phyloP scores from a whole-genome alignment of 352 stramenopile species.

The Phytopythium oedochilum region DNA sequence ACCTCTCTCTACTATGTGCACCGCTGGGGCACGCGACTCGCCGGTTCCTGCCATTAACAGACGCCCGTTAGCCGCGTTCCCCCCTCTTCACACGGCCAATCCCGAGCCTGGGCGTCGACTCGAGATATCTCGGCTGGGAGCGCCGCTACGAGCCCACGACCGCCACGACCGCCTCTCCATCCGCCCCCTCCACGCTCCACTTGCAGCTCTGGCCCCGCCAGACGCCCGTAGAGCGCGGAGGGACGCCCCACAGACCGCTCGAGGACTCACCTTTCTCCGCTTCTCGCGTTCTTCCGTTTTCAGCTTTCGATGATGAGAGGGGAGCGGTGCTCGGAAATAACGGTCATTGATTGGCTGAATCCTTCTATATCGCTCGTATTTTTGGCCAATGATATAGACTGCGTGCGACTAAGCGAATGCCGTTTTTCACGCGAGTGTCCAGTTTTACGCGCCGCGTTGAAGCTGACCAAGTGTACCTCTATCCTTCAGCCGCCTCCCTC shows the following conservation, averaged over 20 bases:
- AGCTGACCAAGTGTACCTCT: slow-evolving; percentile 8
- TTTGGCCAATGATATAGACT: too few relatives aligned
- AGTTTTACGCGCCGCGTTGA: not conserved
- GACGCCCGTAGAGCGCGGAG: not conserved
- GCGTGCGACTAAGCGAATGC: too few relatives aligned
- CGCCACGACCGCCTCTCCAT: not conserved
- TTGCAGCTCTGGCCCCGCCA: not conserved
- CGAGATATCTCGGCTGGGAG: not conserved
- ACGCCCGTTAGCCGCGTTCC: not conserved
- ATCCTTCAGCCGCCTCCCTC: not conserved
- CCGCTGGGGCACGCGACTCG: not conserved
- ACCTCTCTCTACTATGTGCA: not conserved
- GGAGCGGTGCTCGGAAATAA: not conserved
- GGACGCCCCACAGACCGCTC: not conserved
- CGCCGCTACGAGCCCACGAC: not conserved
- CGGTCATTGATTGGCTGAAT: slow-evolving; percentile 25
- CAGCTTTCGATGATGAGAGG: not conserved
- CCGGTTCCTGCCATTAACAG: slow-evolving; percentile 2
- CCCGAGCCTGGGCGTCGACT: not conserved
- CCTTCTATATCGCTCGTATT: too few relatives aligned
- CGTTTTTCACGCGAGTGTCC: too few relatives aligned
- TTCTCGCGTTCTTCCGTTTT: not conserved
- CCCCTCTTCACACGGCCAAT: not conserved
- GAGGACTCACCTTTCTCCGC: not conserved
- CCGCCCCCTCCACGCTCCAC: not conserved